Percentiles rank a stretch among this genome's conserved stretches.
phyloP scores from a whole-genome alignment of 2,329 filamentous ascomycete genomes.

The Nothophaeocryptopus gaeumannii region DNA sequence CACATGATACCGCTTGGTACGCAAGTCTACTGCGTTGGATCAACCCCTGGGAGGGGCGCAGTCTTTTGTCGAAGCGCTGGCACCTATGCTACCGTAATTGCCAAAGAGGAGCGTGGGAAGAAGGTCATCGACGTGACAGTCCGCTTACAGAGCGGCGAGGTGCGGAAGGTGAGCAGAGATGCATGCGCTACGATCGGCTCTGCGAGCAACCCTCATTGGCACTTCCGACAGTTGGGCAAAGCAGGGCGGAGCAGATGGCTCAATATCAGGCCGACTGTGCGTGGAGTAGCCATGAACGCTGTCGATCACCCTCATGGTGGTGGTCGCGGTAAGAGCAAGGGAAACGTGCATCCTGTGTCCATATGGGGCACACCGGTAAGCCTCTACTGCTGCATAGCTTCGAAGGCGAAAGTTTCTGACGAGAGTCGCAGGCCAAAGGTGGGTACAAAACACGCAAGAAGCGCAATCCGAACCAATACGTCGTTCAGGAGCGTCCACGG shows the following conservation, averaged over 20 bases:
- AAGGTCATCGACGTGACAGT: constrained; percentile 77
- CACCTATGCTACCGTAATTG: constrained; percentile 82
- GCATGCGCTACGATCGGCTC: constrained; percentile 93
- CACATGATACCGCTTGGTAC: constrained; percentile 97
- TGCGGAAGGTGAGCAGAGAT: constrained; percentile 83
- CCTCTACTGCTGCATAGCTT: no score
- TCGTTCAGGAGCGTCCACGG: constrained; percentile 76
- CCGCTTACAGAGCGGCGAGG: constrained; percentile 85
- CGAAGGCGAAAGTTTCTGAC: constrained; percentile 4
- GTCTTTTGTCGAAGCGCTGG: constrained; percentile 95
- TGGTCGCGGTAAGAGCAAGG: constrained; percentile 99
- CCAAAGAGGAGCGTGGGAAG: constrained; percentile 77
- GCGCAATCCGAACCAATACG: constrained; percentile 86
- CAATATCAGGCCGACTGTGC: constrained; percentile 89
- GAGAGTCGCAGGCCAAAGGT: constrained; percentile 61
- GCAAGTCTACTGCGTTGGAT: constrained; percentile 84
- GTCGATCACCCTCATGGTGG: constrained; percentile 97
- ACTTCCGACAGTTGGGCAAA: constrained; percentile 89
- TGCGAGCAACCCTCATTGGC: constrained; percentile 87
- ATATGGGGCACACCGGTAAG: constrained; percentile 94
- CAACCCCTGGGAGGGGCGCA: constrained; percentile 66
- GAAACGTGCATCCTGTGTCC: constrained; percentile 90
- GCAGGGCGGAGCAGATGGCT: constrained; percentile 91
- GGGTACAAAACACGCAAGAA: constrained; percentile 90
- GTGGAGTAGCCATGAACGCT: constrained; percentile 99